These are phyloP conservation scores for Triticum urartu DNA, from an alignment of 176 grass and related monocot species.

Conservation along the genomic window DNA sequence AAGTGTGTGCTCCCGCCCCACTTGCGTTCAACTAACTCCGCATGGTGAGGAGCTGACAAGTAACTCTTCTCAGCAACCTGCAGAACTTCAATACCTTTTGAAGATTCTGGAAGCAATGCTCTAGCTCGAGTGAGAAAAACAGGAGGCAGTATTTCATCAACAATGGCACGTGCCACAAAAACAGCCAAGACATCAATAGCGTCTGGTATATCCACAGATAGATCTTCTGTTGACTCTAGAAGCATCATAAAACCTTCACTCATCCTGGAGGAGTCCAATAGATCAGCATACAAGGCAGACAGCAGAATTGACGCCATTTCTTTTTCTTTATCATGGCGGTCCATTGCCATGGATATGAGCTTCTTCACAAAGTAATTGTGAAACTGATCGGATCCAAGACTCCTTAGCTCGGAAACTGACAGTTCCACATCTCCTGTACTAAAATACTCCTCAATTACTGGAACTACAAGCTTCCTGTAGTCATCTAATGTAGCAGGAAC, in stretches of 20 bases:
- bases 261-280: conserved; percentile 56
- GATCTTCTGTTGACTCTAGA: conserved; percentile 71
- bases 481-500: conserved; percentile 56
- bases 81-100: conserved; percentile 64
- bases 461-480: conserved; percentile 64
- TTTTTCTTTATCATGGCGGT: conserved; percentile 87
- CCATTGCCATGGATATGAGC: conserved; percentile 88
- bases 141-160: conserved; percentile 78
- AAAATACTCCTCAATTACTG: conserved; percentile 77
- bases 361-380: conserved; percentile 78
- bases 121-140: conserved; percentile 62
- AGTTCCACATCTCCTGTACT: conserved; percentile 74
- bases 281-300: conserved; percentile 70
- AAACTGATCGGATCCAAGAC: conserved; percentile 61
- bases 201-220: conserved; percentile 77
- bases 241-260: conserved; percentile 76
- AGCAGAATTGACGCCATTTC: conserved; percentile 84
- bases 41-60: conserved; percentile 79
- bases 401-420: conserved; percentile 57
- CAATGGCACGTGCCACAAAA: conserved; percentile 72
- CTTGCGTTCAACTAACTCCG: conserved; percentile 66
- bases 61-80: conserved; percentile 71
- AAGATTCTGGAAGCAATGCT: conserved; percentile 52
- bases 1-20: conserved; percentile 71
- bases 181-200: conserved; percentile 65